Evolutionary conservation across 1,284 basidiomycete species (phyloP).

Genomic region (Tylopilus orsonianus): DNA sequence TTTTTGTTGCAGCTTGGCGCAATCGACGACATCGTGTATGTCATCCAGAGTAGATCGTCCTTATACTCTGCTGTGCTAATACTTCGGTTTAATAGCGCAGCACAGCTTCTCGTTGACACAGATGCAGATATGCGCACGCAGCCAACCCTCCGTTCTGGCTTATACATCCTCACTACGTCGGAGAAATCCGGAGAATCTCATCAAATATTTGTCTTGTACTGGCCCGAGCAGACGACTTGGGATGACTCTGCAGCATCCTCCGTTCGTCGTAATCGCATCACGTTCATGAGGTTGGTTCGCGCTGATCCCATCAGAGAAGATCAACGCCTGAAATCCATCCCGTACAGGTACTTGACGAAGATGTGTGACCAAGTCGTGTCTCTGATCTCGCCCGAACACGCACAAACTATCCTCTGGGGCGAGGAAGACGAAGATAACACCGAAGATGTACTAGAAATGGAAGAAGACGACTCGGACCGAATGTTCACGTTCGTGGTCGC

Average conservation of each 20-base stretch:
- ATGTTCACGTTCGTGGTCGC: slow-evolving; percentile 56
- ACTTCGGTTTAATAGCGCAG: slow-evolving; percentile 10
- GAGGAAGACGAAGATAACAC: slow-evolving; percentile 36
- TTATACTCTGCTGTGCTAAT: neutral
- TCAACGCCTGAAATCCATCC: neutral
- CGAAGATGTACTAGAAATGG: slow-evolving; percentile 27
- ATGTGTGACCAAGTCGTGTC: slow-evolving; percentile 52
- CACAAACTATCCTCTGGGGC: slow-evolving; percentile 43
- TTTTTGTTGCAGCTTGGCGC: slow-evolving; percentile 39
- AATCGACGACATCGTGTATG: slow-evolving; percentile 41
- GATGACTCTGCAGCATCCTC: slow-evolving; percentile 46
- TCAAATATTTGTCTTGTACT: slow-evolving; percentile 51
- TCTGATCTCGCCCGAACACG: slow-evolving; percentile 47
- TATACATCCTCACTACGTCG: slow-evolving; percentile 42
- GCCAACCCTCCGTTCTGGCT: slow-evolving; percentile 46
- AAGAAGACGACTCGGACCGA: slow-evolving; percentile 44
- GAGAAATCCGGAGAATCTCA: slow-evolving; percentile 12
- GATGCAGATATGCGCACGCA: slow-evolving; percentile 19
- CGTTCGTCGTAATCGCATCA: slow-evolving; percentile 51
- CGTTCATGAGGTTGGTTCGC: slow-evolving; percentile 56
- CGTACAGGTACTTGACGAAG: slow-evolving; percentile 52
- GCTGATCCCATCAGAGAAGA: neutral
- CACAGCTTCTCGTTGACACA: slow-evolving; percentile 24
- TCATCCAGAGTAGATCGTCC: neutral
- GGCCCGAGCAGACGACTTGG: slow-evolving; percentile 65